These are phyloP conservation scores for Mucor mucedo DNA, from an alignment of 371 early-diverging fungal species.

Conservation along the genomic window DNA sequence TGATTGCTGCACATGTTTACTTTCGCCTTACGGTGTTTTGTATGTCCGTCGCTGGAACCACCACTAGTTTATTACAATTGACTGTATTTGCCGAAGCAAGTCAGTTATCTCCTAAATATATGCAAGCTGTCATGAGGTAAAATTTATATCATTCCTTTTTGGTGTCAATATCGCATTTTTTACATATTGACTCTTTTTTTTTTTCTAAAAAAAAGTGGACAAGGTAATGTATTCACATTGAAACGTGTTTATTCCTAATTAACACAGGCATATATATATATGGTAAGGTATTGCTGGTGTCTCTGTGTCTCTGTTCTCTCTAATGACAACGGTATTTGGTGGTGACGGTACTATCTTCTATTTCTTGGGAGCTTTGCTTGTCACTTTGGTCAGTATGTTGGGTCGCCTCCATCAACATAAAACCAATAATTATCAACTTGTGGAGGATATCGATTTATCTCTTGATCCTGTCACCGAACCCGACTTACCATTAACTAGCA, in stretches of 20 bases:
- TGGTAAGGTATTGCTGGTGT: slow-evolving; percentile 59
- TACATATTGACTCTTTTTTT: neutral
- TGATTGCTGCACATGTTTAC: slow-evolving; percentile 26
- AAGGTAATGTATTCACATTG: slow-evolving; percentile 38
- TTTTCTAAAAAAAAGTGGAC: slow-evolving; percentile 51
- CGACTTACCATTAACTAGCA: neutral
- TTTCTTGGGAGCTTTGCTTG: slow-evolving; percentile 23
- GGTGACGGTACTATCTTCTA: slow-evolving; percentile 7
- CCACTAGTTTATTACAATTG: slow-evolving; percentile 68
- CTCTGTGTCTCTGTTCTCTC: slow-evolving; percentile 57
- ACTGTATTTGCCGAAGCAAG: slow-evolving; percentile 74
- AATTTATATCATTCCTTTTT: neutral
- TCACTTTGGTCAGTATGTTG: slow-evolving; percentile 49
- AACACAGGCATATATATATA: neutral
- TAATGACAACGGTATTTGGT: slow-evolving; percentile 45
- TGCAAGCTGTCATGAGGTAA: slow-evolving; percentile 78
- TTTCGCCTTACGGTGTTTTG: slow-evolving; percentile 64
- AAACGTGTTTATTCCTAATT: neutral
- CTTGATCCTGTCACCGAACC: too few relatives aligned
- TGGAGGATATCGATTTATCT: neutral
- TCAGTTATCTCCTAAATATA: slow-evolving; percentile 67
- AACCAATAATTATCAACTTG: slow-evolving; percentile 38
- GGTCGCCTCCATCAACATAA: slow-evolving; percentile 48
- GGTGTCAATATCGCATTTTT: neutral
- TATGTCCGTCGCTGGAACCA: slow-evolving; percentile 60